phyloP scores from a whole-genome alignment of 805 yeast species.

The Cyberlindnera meyerae region DNA sequence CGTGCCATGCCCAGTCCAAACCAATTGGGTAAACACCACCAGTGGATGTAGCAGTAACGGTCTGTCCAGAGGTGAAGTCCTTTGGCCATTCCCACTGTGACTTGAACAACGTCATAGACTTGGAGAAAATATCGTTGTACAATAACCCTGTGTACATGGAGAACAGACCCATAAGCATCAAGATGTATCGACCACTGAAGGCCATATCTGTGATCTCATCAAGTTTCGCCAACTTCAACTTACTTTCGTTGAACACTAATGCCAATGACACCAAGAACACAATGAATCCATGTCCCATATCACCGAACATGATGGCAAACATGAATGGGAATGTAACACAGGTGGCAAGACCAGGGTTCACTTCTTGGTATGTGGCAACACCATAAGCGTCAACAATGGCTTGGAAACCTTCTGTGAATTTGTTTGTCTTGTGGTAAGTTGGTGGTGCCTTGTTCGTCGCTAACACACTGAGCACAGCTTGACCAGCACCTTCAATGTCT shows the following conservation, averaged over 20 bases:
- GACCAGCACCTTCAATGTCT: constrained; percentile 34
- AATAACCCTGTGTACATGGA: constrained; percentile 93
- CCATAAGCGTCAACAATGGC: constrained; percentile 94
- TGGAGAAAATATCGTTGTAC: constrained; percentile 91
- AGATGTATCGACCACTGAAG: constrained; percentile 83
- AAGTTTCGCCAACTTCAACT: constrained; percentile 62
- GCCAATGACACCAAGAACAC: constrained; percentile 67
- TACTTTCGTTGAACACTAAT: constrained; percentile 69
- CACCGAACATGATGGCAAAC: constrained; percentile 99
- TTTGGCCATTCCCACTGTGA: constrained; percentile 96
- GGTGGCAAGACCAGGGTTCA: constrained; percentile 94
- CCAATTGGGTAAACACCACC: constrained; percentile 78
- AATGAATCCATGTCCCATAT: constrained; percentile 90
- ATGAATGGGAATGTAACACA: constrained; percentile 94
- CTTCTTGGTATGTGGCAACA: constrained; percentile 86
- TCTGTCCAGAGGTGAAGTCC: constrained; percentile 53
- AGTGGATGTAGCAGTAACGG: constrained; percentile 54
- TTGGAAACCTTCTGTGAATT: constrained; percentile 91
- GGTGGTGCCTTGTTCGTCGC: constrained; percentile 83
- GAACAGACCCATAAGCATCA: constrained; percentile 87
- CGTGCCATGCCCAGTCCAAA: constrained; percentile 95
- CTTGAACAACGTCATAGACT: constrained; percentile 77
- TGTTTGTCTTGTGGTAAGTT: constrained; percentile 87
- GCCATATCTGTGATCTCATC: constrained; percentile 98
- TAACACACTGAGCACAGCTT: constrained; percentile 47